Conservation (phyloP, 2,329 filamentous ascomycete genomes). For the Claviceps citrina region DNA sequence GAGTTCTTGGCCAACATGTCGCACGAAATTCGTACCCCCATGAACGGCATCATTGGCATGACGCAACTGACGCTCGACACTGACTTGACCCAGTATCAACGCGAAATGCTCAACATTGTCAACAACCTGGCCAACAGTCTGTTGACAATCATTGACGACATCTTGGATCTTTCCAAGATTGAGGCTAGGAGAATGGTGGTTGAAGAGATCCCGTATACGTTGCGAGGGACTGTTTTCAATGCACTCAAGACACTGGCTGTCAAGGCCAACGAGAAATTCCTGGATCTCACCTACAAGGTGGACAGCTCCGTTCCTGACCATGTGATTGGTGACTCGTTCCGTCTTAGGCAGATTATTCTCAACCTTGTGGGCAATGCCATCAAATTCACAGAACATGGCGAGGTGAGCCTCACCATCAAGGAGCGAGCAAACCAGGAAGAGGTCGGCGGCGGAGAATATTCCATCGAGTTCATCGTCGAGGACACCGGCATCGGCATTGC, state of each 20-base stretch:
- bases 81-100: slow-evolving; percentile 82
- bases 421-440: slow-evolving; percentile 47
- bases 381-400: slow-evolving; percentile 95
- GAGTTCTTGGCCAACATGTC: slow-evolving; percentile 99
- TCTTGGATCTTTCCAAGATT: slow-evolving; percentile 62
- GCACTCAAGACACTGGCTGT: slow-evolving; percentile 93
- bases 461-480: slow-evolving; percentile 87
- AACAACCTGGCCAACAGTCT: slow-evolving; percentile 93
- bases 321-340: slow-evolving; percentile 91
- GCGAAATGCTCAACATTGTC: slow-evolving; percentile 97
- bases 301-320: slow-evolving; percentile 89
- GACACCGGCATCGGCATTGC: slow-evolving; percentile 97
- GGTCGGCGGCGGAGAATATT: slow-evolving; percentile 59
- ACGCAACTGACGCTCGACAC: slow-evolving; percentile 92
- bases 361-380: slow-evolving; percentile 97
- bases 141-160: slow-evolving; percentile 88
- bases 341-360: slow-evolving; percentile 86
- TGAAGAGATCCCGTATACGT: slow-evolving; percentile 90
- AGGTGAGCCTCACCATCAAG: slow-evolving; percentile 87
- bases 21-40: slow-evolving; percentile 92
- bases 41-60: slow-evolving; percentile 98
- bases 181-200: slow-evolving; percentile 97
- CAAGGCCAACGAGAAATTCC: slow-evolving; percentile 88
- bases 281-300: slow-evolving; percentile 85
- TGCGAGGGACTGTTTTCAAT: slow-evolving; percentile 91